Base-by-base conservation (phyloP, 1,284 basidiomycete genomes). In the Heterobasidion parviporum region DNA sequence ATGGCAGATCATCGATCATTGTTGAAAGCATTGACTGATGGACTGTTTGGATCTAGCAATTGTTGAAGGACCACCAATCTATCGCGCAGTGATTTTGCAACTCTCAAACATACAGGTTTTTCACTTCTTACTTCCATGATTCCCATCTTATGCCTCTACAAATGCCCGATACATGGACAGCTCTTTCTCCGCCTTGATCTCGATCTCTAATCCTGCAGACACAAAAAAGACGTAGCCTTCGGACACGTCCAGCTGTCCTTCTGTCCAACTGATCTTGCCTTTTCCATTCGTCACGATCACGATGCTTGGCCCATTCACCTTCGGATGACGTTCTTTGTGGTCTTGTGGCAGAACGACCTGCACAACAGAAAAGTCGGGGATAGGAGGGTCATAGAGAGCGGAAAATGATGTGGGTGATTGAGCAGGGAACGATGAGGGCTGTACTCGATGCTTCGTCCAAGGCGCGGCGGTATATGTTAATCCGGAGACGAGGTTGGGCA, bases 321-420 rank as follows among this genome's bases (percentile, higher is more conserved):
- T 68, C 7, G 70, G 71, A 58, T 92, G 87, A 34, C 63, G 66
- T 66, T 89, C 89, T 5, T 61, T 67, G 55, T 74, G 70, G 8
- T 74, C 74, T 0, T 70, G 61, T 0, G 66, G 63, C 6, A 97
- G 67, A 44, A 75, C 74, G 9, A 85, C 76, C 34, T 82, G 79
- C 7, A 95, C 75, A 10, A 99, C 94, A 9, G 87, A 83, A 72
- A 99, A 99, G 70, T 99, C 97, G 41, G 87, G 86, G 64, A 98
- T 90, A 0, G 97, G 95, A 8, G 97, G 97, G 67, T 98, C 84
- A 73, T 97, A 99, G n/a, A 96, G 69, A 33, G 70, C 78, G 52
- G 78, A 72, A 60, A 66, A 63, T 1, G 60, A 16, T 4, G 32
- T 36, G 34, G 61, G 66, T 26, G 61, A 57, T 16, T 67, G 60